Base-by-base conservation (phyloP, 23 red algal species). In the Pyropia yezoensis region DNA sequence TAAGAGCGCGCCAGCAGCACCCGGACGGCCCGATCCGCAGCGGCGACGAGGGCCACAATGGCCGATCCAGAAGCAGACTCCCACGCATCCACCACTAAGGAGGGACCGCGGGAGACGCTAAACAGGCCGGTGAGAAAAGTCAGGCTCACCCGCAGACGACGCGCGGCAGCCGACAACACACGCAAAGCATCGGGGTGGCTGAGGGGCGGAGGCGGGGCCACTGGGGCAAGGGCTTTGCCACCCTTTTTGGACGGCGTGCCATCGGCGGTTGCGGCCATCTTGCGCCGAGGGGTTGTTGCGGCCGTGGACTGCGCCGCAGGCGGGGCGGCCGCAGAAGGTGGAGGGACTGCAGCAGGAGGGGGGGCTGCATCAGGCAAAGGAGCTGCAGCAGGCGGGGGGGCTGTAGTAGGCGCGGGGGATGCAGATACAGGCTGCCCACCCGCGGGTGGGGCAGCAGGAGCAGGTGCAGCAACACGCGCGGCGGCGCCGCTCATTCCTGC, bases 21-120 rank as follows among this genome's bases (percentile, higher is more conserved):
- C 77, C 83, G 50, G 21, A 68, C 74, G 34, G 83, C 83, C 29
- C 83, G 52, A 26, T 88, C 83, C 50, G 69, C 75, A 18, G 73
- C 60, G 7, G 83, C 75, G n/a, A 88, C 59, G n/a, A 79, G 23
- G 6, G 83, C 64, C 5, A 68, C 73, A 19, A 88, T 61, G 17
- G 66, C 56, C 27, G 57, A 64, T 2, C 74, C 83, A 12, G 53
- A 58, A 50, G 72, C 51, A 27, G 29, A 33, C 53, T 72, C 83
- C 83, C 83, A 88, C 34, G 23, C 27, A 12, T 24, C 52, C 33
- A 67, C 21, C 39, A 47, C 11, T 8, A 47, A 13, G 6, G 39
- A 47, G 9, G 80, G 67, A 27, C 74, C 65, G 21, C 50, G 67
- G 6, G 33, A 58, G 16, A 72, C 57, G 2, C 73, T 52, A 19